Conservation (phyloP, 1,284 basidiomycete genomes). For the Cerioporus squamosus region DNA sequence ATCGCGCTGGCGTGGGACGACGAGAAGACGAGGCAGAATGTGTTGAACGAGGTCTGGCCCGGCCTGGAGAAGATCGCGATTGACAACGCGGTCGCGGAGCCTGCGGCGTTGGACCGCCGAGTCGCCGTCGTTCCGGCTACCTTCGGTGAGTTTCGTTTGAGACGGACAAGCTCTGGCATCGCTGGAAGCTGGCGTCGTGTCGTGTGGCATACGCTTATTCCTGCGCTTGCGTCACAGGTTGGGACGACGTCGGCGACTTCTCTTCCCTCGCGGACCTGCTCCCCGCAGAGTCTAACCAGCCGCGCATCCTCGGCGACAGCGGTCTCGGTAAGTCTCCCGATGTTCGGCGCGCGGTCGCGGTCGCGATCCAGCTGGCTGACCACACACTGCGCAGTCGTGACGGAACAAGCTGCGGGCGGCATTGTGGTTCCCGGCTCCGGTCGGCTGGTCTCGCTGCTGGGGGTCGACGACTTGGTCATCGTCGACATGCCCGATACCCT, state of each 20-base stretch:
- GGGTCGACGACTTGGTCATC: constrained; percentile 84
- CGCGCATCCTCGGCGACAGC: constrained; percentile 75
- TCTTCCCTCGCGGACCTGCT: constrained; percentile 81
- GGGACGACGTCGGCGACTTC: constrained; percentile 89
- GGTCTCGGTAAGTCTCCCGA: constrained; percentile 57
- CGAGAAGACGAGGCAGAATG: constrained; percentile 52
- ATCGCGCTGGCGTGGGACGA: constrained; percentile 77
- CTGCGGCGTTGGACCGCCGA: constrained; percentile 72
- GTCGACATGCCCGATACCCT: constrained; percentile 88
- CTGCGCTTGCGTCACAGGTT: constrained; percentile 52
- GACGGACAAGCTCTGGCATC: neutral
- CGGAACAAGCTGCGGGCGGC: constrained; percentile 83
- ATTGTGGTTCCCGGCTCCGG: constrained; percentile 87
- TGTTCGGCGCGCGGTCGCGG: neutral
- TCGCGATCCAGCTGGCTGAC: neutral
- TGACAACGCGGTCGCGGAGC: constrained; percentile 87
- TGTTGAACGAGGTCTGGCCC: constrained; percentile 72
- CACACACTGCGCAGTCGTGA: constrained; percentile 59
- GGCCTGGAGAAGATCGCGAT: constrained; percentile 81
- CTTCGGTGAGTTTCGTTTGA: constrained; percentile 58
- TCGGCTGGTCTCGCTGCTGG: constrained; percentile 76
- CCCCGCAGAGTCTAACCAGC: constrained; percentile 80
- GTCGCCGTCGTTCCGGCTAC: constrained; percentile 88
- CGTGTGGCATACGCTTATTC: no score
- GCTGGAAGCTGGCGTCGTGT: no score